Evolutionary conservation across 257 asterid genomes (phyloP).

Genomic region (Solanum arcanum): DNA sequence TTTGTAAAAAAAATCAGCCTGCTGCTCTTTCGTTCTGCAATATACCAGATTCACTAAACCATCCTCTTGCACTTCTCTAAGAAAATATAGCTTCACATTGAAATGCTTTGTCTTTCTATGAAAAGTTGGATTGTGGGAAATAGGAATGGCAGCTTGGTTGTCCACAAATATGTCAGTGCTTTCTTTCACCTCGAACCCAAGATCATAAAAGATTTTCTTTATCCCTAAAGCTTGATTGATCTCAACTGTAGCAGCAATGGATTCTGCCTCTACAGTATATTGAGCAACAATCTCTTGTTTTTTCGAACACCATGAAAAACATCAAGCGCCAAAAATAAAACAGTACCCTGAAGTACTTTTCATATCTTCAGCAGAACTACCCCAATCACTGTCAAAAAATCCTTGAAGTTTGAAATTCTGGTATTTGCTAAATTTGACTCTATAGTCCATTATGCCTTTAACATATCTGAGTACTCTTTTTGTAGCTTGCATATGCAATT

Average conservation of each 20-base stretch:
- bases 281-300: background rate
- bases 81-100: background rate
- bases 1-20: background rate
- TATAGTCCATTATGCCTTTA: background rate
- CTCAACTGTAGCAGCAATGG: background rate
- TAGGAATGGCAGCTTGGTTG: no score
- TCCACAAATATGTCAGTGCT: no score
- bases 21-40: background rate
- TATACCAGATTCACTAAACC: background rate
- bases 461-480: background rate
- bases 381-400: background rate
- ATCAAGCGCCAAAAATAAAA: background rate
- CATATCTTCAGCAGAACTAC: background rate
- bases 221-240: background rate
- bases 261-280: background rate
- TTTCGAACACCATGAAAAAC: background rate
- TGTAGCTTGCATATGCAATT: background rate
- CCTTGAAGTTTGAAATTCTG: background rate
- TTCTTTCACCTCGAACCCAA: background rate
- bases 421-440: background rate
- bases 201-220: background rate
- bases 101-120: background rate
- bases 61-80: background rate
- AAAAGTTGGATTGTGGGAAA: no score
- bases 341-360: background rate